These are phyloP conservation scores for Rhynchosporium agropyri DNA, from an alignment of 2,329 filamentous ascomycete species.

Conservation along the genomic window DNA sequence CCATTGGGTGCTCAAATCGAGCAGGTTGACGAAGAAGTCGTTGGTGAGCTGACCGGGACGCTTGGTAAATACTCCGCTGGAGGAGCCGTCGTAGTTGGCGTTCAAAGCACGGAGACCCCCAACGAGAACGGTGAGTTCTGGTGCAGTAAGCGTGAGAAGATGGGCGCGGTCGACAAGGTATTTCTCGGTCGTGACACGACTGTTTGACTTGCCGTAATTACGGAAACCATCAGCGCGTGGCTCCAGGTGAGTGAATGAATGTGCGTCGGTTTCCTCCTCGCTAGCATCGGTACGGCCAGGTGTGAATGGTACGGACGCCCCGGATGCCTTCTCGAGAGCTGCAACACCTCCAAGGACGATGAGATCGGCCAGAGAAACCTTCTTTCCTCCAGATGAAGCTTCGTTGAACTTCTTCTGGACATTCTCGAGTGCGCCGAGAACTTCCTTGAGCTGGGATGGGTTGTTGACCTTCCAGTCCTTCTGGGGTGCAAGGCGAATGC, in stretches of 20 bases:
- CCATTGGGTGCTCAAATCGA: slow-evolving; percentile 69
- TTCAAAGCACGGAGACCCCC: slow-evolving; percentile 72
- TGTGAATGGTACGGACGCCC: slow-evolving; percentile 68
- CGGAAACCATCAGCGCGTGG: slow-evolving; percentile 76
- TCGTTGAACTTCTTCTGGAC: slow-evolving; percentile 69
- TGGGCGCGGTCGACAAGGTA: slow-evolving; percentile 72
- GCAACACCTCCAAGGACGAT: slow-evolving; percentile 75
- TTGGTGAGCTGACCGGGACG: slow-evolving; percentile 71
- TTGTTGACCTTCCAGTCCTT: slow-evolving; percentile 76
- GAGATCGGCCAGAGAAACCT: slow-evolving; percentile 76
- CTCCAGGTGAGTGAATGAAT: slow-evolving; percentile 67
- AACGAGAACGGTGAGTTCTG: slow-evolving; percentile 70
- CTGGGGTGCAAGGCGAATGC: slow-evolving; percentile 73
- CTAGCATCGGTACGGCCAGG: slow-evolving; percentile 73
- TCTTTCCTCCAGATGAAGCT: slow-evolving; percentile 55
- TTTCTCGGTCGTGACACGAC: slow-evolving; percentile 66
- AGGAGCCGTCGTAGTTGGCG: slow-evolving; percentile 71
- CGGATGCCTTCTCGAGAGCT: slow-evolving; percentile 72
- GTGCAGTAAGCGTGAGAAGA: slow-evolving; percentile 69
- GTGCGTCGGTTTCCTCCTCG: slow-evolving; percentile 70
- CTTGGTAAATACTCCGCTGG: slow-evolving; percentile 68
- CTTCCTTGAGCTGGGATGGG: slow-evolving; percentile 64
- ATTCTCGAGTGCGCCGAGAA: slow-evolving; percentile 62
- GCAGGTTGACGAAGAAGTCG: slow-evolving; percentile 81
- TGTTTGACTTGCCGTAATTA: slow-evolving; percentile 69